These are phyloP conservation scores for Sistotremastrum niveocremeum DNA, from an alignment of 768 basidiomycete species.

Conservation along the genomic window DNA sequence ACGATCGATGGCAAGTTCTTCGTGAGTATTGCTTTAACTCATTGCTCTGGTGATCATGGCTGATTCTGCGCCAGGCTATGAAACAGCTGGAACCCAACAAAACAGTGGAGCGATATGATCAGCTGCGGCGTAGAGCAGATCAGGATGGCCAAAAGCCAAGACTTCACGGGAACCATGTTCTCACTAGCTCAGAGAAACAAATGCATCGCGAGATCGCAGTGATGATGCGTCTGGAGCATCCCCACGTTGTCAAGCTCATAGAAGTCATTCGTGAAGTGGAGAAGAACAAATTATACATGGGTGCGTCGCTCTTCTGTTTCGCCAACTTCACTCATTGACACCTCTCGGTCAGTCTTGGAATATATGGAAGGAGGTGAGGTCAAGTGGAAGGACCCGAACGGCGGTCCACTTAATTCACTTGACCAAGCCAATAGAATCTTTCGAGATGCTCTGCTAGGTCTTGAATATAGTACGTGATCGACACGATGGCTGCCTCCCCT, in stretches of 20 bases:
- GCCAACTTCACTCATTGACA: not conserved
- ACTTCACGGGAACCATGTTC: slow-evolving; percentile 4
- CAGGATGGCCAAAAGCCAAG: too few relatives aligned
- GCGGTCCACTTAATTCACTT: slow-evolving; percentile 66
- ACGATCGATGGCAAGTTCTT: too few relatives aligned
- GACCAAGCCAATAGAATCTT: slow-evolving; percentile 78
- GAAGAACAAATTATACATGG: slow-evolving; percentile 84
- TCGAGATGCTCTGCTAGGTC: slow-evolving; percentile 84
- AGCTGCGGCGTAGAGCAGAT: too few relatives aligned
- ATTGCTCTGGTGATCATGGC: too few relatives aligned
- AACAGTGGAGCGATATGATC: too few relatives aligned
- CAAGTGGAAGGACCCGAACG: slow-evolving; percentile 59
- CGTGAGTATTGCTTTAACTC: too few relatives aligned
- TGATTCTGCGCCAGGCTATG: too few relatives aligned
- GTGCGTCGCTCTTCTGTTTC: slow-evolving; percentile 33
- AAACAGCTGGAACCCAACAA: too few relatives aligned
- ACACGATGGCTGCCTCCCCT: slow-evolving; percentile 1
- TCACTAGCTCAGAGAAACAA: slow-evolving; percentile 65
- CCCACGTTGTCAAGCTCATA: slow-evolving; percentile 76
- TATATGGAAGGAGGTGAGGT: slow-evolving; percentile 93
- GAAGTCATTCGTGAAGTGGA: slow-evolving; percentile 93
- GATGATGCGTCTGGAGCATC: slow-evolving; percentile 93
- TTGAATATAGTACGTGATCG: slow-evolving; percentile 75
- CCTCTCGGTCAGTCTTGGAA: slow-evolving; percentile 63
- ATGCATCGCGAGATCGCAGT: slow-evolving; percentile 93